These are phyloP conservation scores for Pseudotsuga menziesii DNA, from an alignment of 75 land plant species.

Conservation along the genomic window DNA sequence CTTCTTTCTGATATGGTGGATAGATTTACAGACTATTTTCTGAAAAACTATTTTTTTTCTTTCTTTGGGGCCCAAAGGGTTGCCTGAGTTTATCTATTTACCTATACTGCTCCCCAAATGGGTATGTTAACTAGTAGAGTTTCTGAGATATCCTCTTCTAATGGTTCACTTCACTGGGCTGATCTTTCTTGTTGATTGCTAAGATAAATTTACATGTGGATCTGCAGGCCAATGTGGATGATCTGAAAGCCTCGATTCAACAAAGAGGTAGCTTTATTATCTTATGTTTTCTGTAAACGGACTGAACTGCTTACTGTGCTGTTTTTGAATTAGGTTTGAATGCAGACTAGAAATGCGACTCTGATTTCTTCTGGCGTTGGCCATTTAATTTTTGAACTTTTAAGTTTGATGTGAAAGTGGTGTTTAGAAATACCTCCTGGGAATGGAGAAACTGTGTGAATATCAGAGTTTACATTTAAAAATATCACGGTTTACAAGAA, in stretches of 20 bases:
- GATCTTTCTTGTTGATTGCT: not conserved
- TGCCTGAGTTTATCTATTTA: not conserved
- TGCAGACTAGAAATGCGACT: too few species aligned
- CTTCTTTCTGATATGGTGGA: constrained; percentile 8
- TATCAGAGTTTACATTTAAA: not conserved
- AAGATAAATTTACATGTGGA: not conserved
- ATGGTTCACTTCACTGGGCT: not conserved
- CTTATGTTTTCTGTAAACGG: not conserved
- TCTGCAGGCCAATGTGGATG: constrained; percentile 79
- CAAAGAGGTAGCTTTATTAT: constrained; percentile 49
- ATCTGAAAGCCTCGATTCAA: constrained; percentile 80
- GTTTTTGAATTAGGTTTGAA: not conserved
- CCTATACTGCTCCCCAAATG: not conserved
- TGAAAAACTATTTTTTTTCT: too few species aligned
- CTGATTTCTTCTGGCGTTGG: too few species aligned
- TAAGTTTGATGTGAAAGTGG: not conserved
- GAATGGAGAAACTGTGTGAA: not conserved
- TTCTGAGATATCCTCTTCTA: not conserved
- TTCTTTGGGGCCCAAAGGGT: not conserved
- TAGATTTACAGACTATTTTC: not conserved
- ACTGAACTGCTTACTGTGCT: not conserved
- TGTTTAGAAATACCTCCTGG: not conserved
- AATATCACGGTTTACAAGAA: not conserved
- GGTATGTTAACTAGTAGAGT: not conserved
- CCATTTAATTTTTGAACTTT: not conserved